Conservation (phyloP, 495 filamentous ascomycete species). For the Darksidea phi region DNA sequence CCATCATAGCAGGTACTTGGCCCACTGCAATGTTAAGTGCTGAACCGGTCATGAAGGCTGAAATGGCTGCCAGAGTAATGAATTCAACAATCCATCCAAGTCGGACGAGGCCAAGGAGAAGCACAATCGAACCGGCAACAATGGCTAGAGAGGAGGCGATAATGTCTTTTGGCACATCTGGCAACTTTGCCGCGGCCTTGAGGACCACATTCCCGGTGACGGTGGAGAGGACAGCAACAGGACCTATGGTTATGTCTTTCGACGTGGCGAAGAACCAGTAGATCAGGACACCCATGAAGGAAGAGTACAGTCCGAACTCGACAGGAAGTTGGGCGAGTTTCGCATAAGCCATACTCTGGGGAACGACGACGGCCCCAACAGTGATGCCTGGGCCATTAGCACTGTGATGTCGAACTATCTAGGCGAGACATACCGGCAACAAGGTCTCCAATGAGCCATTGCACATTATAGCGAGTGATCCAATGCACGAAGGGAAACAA, state of each 20-base stretch:
- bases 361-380: conserved; percentile 92
- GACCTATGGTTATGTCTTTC: conserved; percentile 99
- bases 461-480: conserved; percentile 82
- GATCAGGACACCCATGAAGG: conserved; percentile 92
- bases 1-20: conserved; percentile 84
- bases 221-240: conserved; percentile 94
- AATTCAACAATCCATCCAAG: conserved; percentile 93
- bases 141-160: conserved; percentile 81
- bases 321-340: conserved; percentile 72
- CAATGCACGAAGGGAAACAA: conserved; percentile 87
- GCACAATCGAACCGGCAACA: conserved; percentile 77
- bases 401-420: not conserved
- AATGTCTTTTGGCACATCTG: conserved; percentile 57
- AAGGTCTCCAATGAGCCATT: conserved; percentile 86
- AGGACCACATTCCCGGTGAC: conserved; percentile 77
- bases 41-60: conserved; percentile 97
- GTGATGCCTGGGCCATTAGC: conserved; percentile 66
- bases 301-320: conserved; percentile 91
- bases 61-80: conserved; percentile 87
- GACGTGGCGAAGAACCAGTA: conserved; percentile 99
- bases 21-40: conserved; percentile 87
- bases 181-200: conserved; percentile 55
- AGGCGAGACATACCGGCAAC: conserved; percentile 68
- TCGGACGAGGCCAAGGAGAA: conserved; percentile 73
- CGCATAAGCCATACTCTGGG: conserved; percentile 97